Evolutionary conservation across 495 filamentous ascomycete species (phyloP), one percentile per base, ranked within the genome.

Genomic region (Elaphomyces granulatus): DNA sequence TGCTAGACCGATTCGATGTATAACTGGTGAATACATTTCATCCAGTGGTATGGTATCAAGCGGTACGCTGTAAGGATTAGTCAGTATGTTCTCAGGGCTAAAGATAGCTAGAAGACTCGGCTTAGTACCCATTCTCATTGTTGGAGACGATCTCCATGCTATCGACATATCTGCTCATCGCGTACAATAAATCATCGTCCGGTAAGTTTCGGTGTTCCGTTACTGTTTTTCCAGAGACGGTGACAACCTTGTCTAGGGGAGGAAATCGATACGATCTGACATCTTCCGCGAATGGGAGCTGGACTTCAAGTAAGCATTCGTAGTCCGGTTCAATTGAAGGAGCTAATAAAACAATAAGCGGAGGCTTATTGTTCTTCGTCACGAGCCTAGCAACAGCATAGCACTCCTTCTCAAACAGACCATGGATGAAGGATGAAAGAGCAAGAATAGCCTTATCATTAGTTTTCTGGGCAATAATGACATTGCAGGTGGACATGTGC

Each of bases 201-300:
- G 92, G 92, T 3, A 99, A 70, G 46, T 92, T 80, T 12, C 87
- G 78, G 59, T 99, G 90, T 40, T 93, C 75, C 6, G 68, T 80
- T 16, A 94, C 67, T 14, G 71, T 63, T 41, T 83, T 83, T n/a
- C 90, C 92, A n/a, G 80, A 83, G 7, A 94, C 68, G 0, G 87
- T 96, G 36, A 90, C 64, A 8, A 96, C 80, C 46, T 74, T 80
- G 54, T 92, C 87, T 10, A 99, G 65, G 1, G 88, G 85, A 2
- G 92, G 85, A 42, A 99, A 99, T 42, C 72, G 78, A 55, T 94
- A 95, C 31, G 71, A 70, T 37, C 92, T 75, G 18, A 94, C 66
- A 55, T 99, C 92, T 60, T 99, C 92, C 2, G 81, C 74, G 50
- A 93, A 96, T 3, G 90, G 90, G n/a, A 98, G 70, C 41, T 92